These are phyloP conservation scores for Hippophae tibetana DNA, from an alignment of 306 rosid species.

Conservation along the genomic window DNA sequence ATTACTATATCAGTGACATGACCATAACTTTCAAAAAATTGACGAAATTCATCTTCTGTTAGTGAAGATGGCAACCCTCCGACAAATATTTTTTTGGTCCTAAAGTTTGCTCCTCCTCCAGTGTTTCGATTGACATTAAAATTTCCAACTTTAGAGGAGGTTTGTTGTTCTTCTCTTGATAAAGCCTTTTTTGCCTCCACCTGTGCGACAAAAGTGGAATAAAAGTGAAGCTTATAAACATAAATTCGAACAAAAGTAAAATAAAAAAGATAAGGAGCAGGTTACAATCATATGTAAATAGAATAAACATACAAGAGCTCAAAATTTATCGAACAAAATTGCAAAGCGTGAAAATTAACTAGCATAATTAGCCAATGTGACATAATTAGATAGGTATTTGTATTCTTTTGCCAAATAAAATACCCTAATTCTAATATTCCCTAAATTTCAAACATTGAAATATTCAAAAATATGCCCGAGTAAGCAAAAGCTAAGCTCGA, in stretches of 20 bases:
- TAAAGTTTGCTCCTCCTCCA: conserved; percentile 48
- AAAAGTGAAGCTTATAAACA: neutral
- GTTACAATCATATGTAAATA: too few species aligned
- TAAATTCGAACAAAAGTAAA: neutral
- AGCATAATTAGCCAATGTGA: too few species aligned
- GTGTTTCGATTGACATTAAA: conserved; percentile 29
- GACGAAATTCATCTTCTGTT: conserved; percentile 50
- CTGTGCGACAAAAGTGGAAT: conserved; percentile 20
- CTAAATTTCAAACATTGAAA: too few species aligned
- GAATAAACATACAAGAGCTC: too few species aligned
- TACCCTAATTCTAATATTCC: too few species aligned
- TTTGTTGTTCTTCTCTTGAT: conserved; percentile 56
- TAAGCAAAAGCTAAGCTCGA: too few species aligned
- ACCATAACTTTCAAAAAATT: conserved; percentile 45
- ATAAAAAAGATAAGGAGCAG: too few species aligned
- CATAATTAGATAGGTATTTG: too few species aligned
- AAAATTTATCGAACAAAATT: too few species aligned
- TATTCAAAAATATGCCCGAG: too few species aligned
- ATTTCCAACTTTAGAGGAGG: conserved; percentile 39
- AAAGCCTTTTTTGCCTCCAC: conserved; percentile 56
- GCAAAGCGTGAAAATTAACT: too few species aligned
- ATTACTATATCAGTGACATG: conserved; percentile 51
- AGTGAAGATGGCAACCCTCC: conserved; percentile 57
- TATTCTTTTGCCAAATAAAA: too few species aligned
- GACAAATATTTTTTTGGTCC: conserved; percentile 50